Conservation (phyloP, 192 early-diverging fungal species). For the Linnemannia hyalina region DNA sequence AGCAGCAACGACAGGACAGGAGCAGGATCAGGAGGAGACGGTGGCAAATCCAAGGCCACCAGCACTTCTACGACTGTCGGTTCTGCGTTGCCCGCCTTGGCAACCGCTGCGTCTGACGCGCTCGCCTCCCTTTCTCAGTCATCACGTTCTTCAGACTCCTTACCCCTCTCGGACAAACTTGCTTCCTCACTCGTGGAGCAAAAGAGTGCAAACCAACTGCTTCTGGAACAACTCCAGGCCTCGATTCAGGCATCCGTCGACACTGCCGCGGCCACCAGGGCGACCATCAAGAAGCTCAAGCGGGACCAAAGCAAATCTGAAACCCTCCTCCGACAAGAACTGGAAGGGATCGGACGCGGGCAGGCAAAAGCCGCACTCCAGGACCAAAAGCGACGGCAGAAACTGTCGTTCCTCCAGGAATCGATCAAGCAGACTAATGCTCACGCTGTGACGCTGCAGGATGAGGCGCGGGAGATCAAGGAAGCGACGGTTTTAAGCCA, state of each 20-base stretch:
- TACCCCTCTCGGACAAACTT: neutral
- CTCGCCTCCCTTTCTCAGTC: neutral
- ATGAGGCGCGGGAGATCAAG: slow-evolving; percentile 22
- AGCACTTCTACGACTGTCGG: neutral
- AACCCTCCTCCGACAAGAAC: slow-evolving; percentile 34
- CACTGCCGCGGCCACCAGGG: slow-evolving; percentile 13
- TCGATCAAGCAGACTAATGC: slow-evolving; percentile 53
- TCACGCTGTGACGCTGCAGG: neutral
- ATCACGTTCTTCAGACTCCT: neutral
- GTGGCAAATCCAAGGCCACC: neutral
- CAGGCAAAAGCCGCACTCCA: slow-evolving; percentile 45
- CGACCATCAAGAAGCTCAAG: slow-evolving; percentile 38
- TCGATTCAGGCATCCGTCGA: slow-evolving; percentile 26
- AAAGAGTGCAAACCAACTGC: slow-evolving; percentile 26
- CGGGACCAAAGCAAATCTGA: slow-evolving; percentile 44
- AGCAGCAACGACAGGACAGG: neutral
- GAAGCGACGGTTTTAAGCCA: neutral
- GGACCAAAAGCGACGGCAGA: slow-evolving; percentile 54
- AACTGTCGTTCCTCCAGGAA: slow-evolving; percentile 51
- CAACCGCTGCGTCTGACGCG: neutral
- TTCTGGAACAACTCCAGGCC: slow-evolving; percentile 32
- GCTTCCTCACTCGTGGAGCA: neutral
- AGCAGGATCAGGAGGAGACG: neutral
- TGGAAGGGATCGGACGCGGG: slow-evolving; percentile 49
- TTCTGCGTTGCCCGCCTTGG: neutral